These are phyloP conservation scores for Mediolabrus comicus DNA, from an alignment of 108 stramenopile genomes.

Conservation along the genomic window DNA sequence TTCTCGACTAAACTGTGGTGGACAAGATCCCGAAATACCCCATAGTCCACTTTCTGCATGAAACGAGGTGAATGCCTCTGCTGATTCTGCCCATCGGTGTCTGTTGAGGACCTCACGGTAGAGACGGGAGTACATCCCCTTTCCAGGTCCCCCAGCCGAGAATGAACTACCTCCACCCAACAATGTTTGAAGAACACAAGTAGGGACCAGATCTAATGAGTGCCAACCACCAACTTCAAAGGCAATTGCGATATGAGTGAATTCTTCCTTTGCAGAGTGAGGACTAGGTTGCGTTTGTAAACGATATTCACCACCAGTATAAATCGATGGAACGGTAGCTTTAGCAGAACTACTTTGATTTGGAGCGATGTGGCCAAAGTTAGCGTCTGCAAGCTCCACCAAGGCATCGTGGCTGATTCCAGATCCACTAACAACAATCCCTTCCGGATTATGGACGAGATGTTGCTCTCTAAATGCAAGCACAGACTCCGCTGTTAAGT, in stretches of 20 bases:
- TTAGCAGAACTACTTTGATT: slow-evolving; percentile 8
- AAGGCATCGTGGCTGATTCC: slow-evolving; percentile 93
- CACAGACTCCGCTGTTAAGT: slow-evolving; percentile 66
- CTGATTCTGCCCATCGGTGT: slow-evolving; percentile 91
- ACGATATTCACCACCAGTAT: slow-evolving; percentile 71
- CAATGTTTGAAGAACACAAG: slow-evolving; percentile 94
- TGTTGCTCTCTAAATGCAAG: slow-evolving; percentile 59
- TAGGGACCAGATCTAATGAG: slow-evolving; percentile 82
- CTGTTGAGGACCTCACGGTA: slow-evolving; percentile 95
- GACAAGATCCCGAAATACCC: slow-evolving; percentile 82
- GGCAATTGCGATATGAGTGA: slow-evolving; percentile 86
- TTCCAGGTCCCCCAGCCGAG: slow-evolving; percentile 99
- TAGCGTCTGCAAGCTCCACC: slow-evolving; percentile 72
- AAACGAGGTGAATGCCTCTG: slow-evolving; percentile 91
- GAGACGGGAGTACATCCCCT: slow-evolving; percentile 98
- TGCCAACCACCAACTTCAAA: slow-evolving; percentile 98
- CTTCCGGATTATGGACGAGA: slow-evolving; percentile 67
- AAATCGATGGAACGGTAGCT: slow-evolving; percentile 47
- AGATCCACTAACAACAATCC: slow-evolving; percentile 90
- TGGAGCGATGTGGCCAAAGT: slow-evolving; percentile 74
- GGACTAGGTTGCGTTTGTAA: slow-evolving; percentile 35
- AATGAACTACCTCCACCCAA: slow-evolving; percentile 97
- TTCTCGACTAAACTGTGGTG: slow-evolving; percentile 57
- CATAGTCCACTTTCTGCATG: slow-evolving; percentile 91
- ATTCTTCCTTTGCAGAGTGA: slow-evolving; percentile 66